A percentile compares a stretch with the other conserved stretches of the same genome.
These are phyloP conservation scores for Paralagenidium karlingii DNA, from an alignment of 352 stramenopile genomes.

Conservation along the genomic window DNA sequence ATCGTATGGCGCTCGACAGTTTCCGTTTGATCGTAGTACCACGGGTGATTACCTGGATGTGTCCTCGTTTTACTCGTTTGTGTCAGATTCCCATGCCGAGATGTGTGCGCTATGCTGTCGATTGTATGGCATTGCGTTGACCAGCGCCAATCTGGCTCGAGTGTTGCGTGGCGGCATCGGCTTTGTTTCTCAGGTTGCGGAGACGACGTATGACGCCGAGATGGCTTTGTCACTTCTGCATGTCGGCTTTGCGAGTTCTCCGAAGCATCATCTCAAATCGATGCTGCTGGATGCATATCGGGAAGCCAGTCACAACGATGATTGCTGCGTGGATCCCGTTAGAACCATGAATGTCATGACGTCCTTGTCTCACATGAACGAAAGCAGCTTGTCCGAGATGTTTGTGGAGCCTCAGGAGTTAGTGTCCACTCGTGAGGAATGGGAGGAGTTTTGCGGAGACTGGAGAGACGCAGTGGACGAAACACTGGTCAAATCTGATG, in stretches of 20 bases:
- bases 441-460: no score
- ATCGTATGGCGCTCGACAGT: slow-evolving; percentile 49
- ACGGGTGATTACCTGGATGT: slow-evolving; percentile 67
- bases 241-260: slow-evolving; percentile 56
- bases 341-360: no score
- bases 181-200: slow-evolving; percentile 33
- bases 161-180: slow-evolving; percentile 51
- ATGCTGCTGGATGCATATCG: no score
- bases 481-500: no score
- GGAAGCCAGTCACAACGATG: no score
- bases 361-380: no score
- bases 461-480: no score
- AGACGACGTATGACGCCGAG: slow-evolving; percentile 27
- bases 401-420: no score
- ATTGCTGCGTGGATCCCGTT: no score
- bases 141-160: slow-evolving; percentile 34
- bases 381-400: no score
- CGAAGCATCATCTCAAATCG: no score
- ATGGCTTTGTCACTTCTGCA: slow-evolving; percentile 50
- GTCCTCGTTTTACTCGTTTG: slow-evolving; percentile 77
- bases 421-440: no score
- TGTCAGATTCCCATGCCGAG: slow-evolving; percentile 66
- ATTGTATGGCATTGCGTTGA: slow-evolving; percentile 51
- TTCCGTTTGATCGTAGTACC: slow-evolving; percentile 57
- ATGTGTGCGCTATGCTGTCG: slow-evolving; percentile 70